Evolutionary conservation across 352 stramenopile genomes (phyloP), one percentile per base, ranked within the genome.

Genomic region (Pythium brassicae): DNA sequence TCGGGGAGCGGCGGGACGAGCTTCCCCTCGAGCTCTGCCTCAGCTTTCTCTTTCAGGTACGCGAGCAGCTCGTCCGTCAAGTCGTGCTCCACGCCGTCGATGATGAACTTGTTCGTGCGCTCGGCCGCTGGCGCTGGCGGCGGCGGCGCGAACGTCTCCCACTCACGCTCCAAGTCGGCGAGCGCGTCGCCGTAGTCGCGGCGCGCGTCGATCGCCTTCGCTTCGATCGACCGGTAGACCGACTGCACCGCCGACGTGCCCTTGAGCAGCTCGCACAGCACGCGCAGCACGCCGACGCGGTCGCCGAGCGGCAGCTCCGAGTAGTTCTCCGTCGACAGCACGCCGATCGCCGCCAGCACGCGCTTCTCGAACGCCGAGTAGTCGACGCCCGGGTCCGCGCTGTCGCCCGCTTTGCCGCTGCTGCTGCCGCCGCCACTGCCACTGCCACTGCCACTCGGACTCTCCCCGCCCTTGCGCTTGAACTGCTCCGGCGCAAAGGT

Each of bases 251-350:
- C 62, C 22, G 65, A 62, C 22, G 65, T 79, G 12, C 69, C 74
- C 50, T 86, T 61, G n/a, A 87, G 54, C 29, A 94, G 59, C 46
- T 94, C 84, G 23, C 75, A 86, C 12, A 92, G 58, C 12, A 86
- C 73, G 7, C 75, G 67, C 19, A 92, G 59, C 17, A 94, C 59
- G 19, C 66, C 65, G 9, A 92, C 62, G 9, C 81, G 75, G 47
- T 94, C 78, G 20, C 25, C 45, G 4, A 92, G 43, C 47, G 57
- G 54, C 40, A 88, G 27, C 25, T 82, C 72, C 10, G 71, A 71
- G 46, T 88, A 90, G 53, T 79, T 86, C 57, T 94, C 84, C 40
- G 72, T 71, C 4, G 82, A 89, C 9, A 94, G 53, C 29, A 86
- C 60, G 14, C 84, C 78, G 49, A 89, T 82, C n/a, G 69, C 73